phyloP scores from a whole-genome alignment of 148 eudicot genomes.

The Drosera capensis region DNA sequence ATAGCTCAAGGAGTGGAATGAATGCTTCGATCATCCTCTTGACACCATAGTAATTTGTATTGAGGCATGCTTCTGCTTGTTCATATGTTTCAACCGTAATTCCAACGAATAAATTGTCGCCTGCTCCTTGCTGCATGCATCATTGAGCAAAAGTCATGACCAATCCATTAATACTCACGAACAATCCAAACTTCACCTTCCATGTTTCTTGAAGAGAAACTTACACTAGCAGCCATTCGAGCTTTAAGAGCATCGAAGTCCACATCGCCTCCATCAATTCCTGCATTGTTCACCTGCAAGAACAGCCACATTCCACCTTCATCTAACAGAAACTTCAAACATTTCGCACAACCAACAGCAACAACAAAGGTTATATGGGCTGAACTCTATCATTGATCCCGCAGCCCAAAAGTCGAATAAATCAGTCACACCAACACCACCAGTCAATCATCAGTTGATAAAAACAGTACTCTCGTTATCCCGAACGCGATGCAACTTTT shows the following conservation, averaged over 20 bases:
- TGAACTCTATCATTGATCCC: too few species aligned
- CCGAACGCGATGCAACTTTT: too few species aligned
- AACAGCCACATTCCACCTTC: not conserved
- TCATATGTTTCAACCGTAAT: conserved; percentile 10
- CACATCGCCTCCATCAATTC: conserved; percentile 5
- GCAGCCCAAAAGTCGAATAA: too few species aligned
- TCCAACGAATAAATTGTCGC: not conserved
- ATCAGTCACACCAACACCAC: too few species aligned
- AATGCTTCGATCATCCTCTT: conserved; percentile 17
- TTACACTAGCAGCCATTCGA: not conserved
- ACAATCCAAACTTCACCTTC: not conserved
- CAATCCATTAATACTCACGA: not conserved
- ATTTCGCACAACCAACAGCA: too few species aligned
- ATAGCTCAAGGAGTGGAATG: conserved; percentile 28
- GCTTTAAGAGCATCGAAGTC: conserved; percentile 3
- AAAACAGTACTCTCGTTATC: too few species aligned
- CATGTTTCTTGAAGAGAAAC: not conserved
- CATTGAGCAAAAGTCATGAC: not conserved
- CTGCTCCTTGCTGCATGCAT: not conserved
- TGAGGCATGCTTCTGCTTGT: conserved; percentile 19
- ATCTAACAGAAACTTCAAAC: too few species aligned
- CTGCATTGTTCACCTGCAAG: conserved; percentile 11
- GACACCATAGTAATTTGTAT: conserved; percentile 31
- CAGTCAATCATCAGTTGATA: too few species aligned
- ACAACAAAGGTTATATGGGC: too few species aligned